phyloP scores from a whole-genome alignment of 345 rosid species.

The Eucalyptus polyanthemos region DNA sequence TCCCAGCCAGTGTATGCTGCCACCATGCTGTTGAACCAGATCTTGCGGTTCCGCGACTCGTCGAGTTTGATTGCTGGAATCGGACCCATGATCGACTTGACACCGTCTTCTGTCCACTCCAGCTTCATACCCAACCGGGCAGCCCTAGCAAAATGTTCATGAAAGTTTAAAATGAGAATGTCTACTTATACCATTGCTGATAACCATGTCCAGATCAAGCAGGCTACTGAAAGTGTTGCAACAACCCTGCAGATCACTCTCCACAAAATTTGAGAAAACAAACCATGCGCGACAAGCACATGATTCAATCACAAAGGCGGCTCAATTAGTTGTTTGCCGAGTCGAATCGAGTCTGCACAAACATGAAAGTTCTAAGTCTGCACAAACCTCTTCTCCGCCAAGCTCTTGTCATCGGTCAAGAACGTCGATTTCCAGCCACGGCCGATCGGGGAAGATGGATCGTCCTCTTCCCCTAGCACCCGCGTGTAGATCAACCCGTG shows the following conservation, averaged over 20 bases:
- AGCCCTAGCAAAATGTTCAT: conserved; percentile 31
- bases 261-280: neutral
- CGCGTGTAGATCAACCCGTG: conserved; percentile 64
- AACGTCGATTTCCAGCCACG: conserved; percentile 96
- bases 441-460: conserved; percentile 82
- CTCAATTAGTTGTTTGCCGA: neutral
- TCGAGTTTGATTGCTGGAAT: conserved; percentile 69
- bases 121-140: conserved; percentile 65
- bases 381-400: conserved; percentile 63
- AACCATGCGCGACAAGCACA: rapidly evolving
- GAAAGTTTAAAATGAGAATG: neutral
- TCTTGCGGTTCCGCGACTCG: conserved; percentile 49
- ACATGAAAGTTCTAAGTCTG: neutral
- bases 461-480: conserved; percentile 66
- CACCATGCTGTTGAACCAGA: conserved; percentile 93
- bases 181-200: neutral
- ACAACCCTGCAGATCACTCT: neutral
- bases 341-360: neutral
- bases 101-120: conserved; percentile 73
- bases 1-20: conserved; percentile 89
- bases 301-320: neutral
- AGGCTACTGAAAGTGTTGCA: neutral
- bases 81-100: conserved; percentile 76
- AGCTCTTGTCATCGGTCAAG: conserved; percentile 54
- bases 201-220: neutral